Evolutionary conservation across 306 rosid species (phyloP), one percentile per base, ranked within the genome.

Genomic region (Quercus parvula): DNA sequence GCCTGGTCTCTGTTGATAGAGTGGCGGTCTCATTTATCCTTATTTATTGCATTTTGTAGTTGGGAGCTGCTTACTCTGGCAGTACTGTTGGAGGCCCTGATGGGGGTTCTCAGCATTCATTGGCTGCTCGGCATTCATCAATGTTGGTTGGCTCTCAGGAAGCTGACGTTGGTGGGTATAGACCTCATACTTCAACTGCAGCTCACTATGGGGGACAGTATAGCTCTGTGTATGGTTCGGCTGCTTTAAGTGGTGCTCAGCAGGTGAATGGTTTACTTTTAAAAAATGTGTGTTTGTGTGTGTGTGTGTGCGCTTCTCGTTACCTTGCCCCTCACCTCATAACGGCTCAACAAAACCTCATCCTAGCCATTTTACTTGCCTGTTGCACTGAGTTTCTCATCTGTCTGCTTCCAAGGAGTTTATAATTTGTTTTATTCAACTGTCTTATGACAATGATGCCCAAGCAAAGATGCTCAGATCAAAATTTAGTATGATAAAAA

Each of bases 141-240:
- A 88, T 93, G 75, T 81, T 95, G 84, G 94, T 91, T 66, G 82
- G 81, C 59, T 86, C 93, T 15, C 94, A 91, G 82, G 99, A 95
- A 56, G 91, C 86, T 49, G 98, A 91, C 70, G 91, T 82, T 81
- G 62, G 87, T 59, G 96, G 86, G 5, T 93, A 90, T 70, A 81
- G 97, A 79, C 63, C 92, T 79, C 97, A 90, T 86, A 70, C 91
- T 77, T 86, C 98, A 9, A 73, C 90, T 70, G 83, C 89, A 8
- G 55, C 88, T 4, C 97, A 95, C 75, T 95, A 93, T 78, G 99
- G 98, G 76, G 97, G 98, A 8, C 98, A 93, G 67, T 95, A 95
- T 86, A 88, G 96, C 78, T 91, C 97, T 61, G 90, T 93, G 52
- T 95, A 95, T 74, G 94, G 98, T 5, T 89, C 98, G 12, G 78